Evolutionary conservation across 345 rosid species (phyloP).

Genomic region (Gossypium herbaceum): DNA sequence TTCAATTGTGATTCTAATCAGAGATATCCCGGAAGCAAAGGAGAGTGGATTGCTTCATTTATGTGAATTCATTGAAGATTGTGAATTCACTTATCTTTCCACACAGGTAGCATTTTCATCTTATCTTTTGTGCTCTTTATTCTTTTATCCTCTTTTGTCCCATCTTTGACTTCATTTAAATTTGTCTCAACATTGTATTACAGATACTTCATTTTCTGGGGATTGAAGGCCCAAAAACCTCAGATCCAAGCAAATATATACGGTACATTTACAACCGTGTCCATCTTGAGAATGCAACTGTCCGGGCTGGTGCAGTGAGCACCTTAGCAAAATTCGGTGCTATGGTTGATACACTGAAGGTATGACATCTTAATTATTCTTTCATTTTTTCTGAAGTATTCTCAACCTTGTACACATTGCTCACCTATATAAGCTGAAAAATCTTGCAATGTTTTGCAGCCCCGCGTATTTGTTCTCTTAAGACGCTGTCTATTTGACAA

Average conservation of each 20-base stretch:
- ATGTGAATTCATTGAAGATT: constrained; percentile 97
- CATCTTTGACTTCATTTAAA: not conserved
- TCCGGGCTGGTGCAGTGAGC: constrained; percentile 93
- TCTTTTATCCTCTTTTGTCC: not conserved
- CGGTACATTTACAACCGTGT: constrained; percentile 95
- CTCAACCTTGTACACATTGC: not conserved
- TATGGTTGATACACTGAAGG: constrained; percentile 87
- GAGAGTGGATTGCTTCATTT: constrained; percentile 97
- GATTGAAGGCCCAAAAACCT: constrained; percentile 88
- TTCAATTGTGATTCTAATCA: constrained; percentile 92
- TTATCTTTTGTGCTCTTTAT: not conserved
- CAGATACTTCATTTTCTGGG: constrained; percentile 98
- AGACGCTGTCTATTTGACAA: constrained; percentile 88
- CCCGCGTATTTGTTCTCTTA: constrained; percentile 75
- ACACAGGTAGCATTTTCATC: constrained; percentile 60
- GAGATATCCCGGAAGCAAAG: constrained; percentile 98
- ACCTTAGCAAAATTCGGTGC: constrained; percentile 96
- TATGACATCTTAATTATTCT: constrained; percentile 17
- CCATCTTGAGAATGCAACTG: constrained; percentile 98
- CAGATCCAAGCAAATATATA: constrained; percentile 93
- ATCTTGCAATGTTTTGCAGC: constrained; percentile 44
- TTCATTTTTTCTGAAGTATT: not conserved
- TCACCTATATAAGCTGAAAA: constrained; percentile 8
- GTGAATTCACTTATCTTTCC: constrained; percentile 98
- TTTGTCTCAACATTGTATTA: constrained; percentile 13